Percentiles rank a stretch among this genome's conserved stretches.
phyloP scores from a whole-genome alignment of 257 asterid genomes.

The Scutellaria galericulata region DNA sequence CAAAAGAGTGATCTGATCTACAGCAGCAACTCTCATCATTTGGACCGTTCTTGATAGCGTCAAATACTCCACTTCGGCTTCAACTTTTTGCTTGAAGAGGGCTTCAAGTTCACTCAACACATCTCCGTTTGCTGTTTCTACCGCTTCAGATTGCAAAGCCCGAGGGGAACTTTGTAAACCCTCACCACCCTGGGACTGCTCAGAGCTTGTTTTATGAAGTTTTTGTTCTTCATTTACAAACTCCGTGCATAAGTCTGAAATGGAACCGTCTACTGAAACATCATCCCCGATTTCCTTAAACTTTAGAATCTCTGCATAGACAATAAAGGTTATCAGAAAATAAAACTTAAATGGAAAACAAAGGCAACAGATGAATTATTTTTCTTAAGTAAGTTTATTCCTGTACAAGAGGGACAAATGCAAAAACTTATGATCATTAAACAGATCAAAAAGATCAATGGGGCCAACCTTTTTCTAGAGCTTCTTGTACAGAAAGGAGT shows the following conservation, averaged over 20 bases:
- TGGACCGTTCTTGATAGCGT: constrained; percentile 54
- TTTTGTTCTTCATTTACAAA: constrained; percentile 22
- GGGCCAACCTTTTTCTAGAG: constrained; percentile 62
- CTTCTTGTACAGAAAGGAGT: constrained; percentile 66
- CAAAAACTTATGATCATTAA: neutral
- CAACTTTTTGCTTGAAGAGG: constrained; percentile 66
- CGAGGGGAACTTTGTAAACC: constrained; percentile 27
- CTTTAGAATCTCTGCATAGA: constrained; percentile 52
- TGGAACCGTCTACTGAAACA: constrained; percentile 42
- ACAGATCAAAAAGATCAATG: constrained; percentile 16
- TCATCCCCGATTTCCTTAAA: constrained; percentile 46
- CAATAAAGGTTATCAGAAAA: constrained; percentile 28
- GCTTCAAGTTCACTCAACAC: constrained; percentile 57
- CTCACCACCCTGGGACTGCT: constrained; percentile 34
- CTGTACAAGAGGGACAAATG: constrained; percentile 4
- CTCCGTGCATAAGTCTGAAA: constrained; percentile 35
- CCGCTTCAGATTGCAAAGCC: constrained; percentile 45
- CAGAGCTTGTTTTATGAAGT: constrained; percentile 36
- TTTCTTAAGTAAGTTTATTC: neutral
- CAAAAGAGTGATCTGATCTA: constrained; percentile 53
- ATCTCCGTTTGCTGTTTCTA: constrained; percentile 38
- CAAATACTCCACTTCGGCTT: constrained; percentile 74
- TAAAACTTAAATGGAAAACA: neutral
- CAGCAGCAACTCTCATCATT: constrained; percentile 47
- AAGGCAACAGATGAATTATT: neutral